Conservation (phyloP, 164 flowering plant genomes). For the Magnolia sinica region DNA sequence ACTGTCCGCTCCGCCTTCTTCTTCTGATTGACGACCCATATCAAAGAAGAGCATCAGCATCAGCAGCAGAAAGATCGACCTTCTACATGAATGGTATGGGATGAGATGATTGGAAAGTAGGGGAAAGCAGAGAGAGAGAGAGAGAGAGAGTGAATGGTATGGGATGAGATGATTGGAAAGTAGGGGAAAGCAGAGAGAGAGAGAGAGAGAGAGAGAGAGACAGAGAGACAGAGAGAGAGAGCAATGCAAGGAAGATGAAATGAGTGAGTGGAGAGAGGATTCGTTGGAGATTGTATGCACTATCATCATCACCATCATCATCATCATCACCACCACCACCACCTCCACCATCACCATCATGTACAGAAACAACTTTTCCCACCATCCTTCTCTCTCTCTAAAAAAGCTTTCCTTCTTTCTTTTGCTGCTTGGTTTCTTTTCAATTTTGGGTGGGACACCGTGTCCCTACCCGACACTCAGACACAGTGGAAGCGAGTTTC, state of each 20-base stretch:
- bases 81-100: no score
- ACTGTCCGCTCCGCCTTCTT: conserved; percentile 3
- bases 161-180: background rate
- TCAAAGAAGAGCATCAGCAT: background rate
- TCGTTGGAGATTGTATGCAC: conserved; percentile 42
- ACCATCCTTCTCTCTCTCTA: conserved; percentile 31
- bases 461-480: no score
- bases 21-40: conserved; percentile 22
- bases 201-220: no score
- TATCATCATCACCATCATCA: background rate
- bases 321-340: conserved; percentile 41
- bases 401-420: conserved; percentile 8
- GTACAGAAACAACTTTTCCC: conserved; percentile 70
- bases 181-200: background rate
- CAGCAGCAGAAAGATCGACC: conserved; percentile 3
- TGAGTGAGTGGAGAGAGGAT: conserved; percentile 16
- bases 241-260: conserved; percentile 15
- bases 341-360: conserved; percentile 43
- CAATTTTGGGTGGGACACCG: background rate
- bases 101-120: background rate
- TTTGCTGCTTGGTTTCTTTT: background rate
- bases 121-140: background rate
- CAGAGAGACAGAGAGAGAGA: background rate
- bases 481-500: no score
- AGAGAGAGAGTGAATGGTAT: background rate